These are phyloP conservation scores for Cardamine occulta DNA, from an alignment of 345 rosid species.

Conservation along the genomic window DNA sequence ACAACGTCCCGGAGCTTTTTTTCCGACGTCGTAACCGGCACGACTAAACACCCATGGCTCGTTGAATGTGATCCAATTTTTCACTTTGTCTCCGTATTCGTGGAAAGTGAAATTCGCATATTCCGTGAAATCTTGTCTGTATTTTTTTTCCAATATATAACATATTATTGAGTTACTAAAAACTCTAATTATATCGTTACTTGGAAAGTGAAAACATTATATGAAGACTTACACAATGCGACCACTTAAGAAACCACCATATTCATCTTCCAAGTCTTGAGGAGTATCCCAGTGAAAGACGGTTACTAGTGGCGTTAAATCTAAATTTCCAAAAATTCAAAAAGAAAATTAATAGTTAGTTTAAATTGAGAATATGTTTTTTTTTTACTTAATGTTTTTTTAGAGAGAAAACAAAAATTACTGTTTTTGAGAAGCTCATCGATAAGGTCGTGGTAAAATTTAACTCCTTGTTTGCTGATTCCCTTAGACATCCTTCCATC, in stretches of 20 bases:
- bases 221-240: conserved; percentile 39
- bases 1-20: conserved; percentile 48
- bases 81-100: conserved; percentile 43
- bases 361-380: background rate
- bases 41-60: conserved; percentile 48
- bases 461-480: conserved; percentile 50
- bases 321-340: conserved; percentile 14
- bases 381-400: background rate
- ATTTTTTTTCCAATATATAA: background rate
- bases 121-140: conserved; percentile 36
- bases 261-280: conserved; percentile 51
- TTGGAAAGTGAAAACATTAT: background rate
- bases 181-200: background rate
- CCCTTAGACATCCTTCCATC: conserved; percentile 51
- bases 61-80: conserved; percentile 41
- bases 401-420: background rate
- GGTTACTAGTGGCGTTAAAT: conserved; percentile 42
- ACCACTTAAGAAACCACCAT: conserved; percentile 47
- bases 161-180: background rate
- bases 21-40: conserved; percentile 44
- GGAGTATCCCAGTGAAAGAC: conserved; percentile 49
- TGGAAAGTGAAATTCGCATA: conserved; percentile 43
- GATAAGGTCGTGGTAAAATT: conserved; percentile 56
- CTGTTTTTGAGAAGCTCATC: conserved; percentile 53
- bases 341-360: background rate